A percentile compares a stretch with the other conserved stretches of the same genome.
Evolutionary conservation across 2,329 filamentous ascomycete species (phyloP).

Genomic region (Aspergillus jensenii): DNA sequence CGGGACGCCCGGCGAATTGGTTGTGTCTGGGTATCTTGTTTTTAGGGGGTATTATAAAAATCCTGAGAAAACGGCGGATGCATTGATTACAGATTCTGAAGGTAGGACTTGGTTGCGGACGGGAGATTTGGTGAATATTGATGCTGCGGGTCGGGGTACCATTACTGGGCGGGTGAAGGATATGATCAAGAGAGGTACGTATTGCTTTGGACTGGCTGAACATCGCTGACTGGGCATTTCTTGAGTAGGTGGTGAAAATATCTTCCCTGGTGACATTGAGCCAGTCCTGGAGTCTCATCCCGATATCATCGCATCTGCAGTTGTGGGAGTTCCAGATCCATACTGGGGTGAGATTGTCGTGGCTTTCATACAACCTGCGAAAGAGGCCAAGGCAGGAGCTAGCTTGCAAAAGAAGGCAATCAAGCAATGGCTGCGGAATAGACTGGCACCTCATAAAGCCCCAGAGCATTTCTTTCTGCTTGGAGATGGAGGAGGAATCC

Average conservation of each 20-base stretch:
- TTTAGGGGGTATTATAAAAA: slow-evolving; percentile 45
- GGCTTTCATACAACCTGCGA: background rate
- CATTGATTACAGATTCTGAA: slow-evolving; percentile 62
- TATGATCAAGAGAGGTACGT: slow-evolving; percentile 65
- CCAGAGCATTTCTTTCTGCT: slow-evolving; percentile 75
- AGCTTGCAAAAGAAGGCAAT: slow-evolving; percentile 50
- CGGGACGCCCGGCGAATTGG: slow-evolving; percentile 68
- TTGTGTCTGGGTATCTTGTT: slow-evolving; percentile 69
- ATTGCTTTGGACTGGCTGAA: background rate
- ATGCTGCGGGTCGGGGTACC: slow-evolving; percentile 59
- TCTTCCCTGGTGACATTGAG: slow-evolving; percentile 68
- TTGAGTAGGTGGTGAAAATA: slow-evolving; percentile 55
- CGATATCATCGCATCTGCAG: slow-evolving; percentile 58
- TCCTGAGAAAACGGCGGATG: slow-evolving; percentile 55
- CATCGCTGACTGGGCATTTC: background rate
- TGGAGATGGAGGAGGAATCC: slow-evolving; percentile 53
- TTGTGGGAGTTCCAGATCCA: slow-evolving; percentile 62
- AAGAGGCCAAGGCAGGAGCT: background rate
- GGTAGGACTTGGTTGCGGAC: slow-evolving; percentile 59
- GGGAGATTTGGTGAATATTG: slow-evolving; percentile 52
- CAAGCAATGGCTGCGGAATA: slow-evolving; percentile 59
- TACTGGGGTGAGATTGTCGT: slow-evolving; percentile 25
- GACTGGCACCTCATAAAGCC: slow-evolving; percentile 64
- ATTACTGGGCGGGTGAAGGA: slow-evolving; percentile 74
- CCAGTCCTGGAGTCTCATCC: slow-evolving; percentile 64